These are phyloP conservation scores for Shiraia bambusicola DNA, from an alignment of 2,329 filamentous ascomycete genomes.

Conservation along the genomic window DNA sequence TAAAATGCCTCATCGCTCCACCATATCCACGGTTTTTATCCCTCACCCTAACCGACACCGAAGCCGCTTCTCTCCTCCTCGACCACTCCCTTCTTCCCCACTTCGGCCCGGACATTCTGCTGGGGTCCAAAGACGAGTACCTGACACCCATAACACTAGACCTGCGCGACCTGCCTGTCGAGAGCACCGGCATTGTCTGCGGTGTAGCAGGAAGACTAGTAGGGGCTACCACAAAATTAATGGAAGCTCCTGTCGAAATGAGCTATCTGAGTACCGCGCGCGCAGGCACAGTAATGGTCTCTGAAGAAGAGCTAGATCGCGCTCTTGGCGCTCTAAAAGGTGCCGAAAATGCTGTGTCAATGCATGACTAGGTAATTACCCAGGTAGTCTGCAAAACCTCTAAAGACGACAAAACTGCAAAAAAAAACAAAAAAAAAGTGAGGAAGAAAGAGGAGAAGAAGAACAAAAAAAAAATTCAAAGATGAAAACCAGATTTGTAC, in stretches of 20 bases:
- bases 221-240: slow-evolving; percentile 59
- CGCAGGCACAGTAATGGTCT: slow-evolving; percentile 85
- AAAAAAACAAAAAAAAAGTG: too few species aligned
- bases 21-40: slow-evolving; percentile 69
- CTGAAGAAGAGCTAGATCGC: slow-evolving; percentile 69
- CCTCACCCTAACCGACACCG: slow-evolving; percentile 70
- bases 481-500: too few species aligned
- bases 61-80: slow-evolving; percentile 71
- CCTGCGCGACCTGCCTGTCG: slow-evolving; percentile 74
- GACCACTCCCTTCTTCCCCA: slow-evolving; percentile 67
- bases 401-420: too few species aligned
- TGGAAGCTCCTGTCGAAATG: slow-evolving; percentile 64
- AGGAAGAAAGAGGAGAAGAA: too few species aligned
- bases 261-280: slow-evolving; percentile 87
- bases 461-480: too few species aligned
- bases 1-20: slow-evolving; percentile 50
- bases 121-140: slow-evolving; percentile 71
- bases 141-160: slow-evolving; percentile 88
- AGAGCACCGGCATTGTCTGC: slow-evolving; percentile 92
- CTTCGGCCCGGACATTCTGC: slow-evolving; percentile 62
- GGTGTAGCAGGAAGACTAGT: slow-evolving; percentile 84
- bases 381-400: too few species aligned
- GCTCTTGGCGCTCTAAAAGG: slow-evolving; percentile 69
- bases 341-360: slow-evolving; percentile 32
- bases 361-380: too few species aligned